Evolutionary conservation across 2,329 filamentous ascomycete genomes (phyloP), one percentile per base, ranked within the genome.

Genomic region (Diplodia intermedia): DNA sequence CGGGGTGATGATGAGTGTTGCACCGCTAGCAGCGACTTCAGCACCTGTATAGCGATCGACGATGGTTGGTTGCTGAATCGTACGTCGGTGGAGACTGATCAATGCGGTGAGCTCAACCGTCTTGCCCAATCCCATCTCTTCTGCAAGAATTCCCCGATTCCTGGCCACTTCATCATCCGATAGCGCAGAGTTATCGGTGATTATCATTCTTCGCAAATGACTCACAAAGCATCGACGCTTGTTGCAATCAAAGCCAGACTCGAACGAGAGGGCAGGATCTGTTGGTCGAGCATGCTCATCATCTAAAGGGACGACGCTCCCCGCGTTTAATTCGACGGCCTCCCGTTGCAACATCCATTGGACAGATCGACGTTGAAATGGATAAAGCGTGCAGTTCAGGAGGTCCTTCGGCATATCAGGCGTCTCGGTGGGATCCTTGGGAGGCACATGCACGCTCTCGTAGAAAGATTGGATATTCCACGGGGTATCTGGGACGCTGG

Each of bases 41-140:
- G 80, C 78, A 12, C 76, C 79, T 1, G 80, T 81, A 65, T 82
- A 81, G 3, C 73, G 23, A 69, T 87, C 79, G 65, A 75, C 75
- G 18, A 77, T 52, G 29, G 73, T 71, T 0, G 70, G 43, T 50
- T 70, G 49, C 18, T 66, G 31, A 40, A 70, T 68, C 7, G 71
- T 68, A 36, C 86, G 84, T 49, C 77, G 81, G 74, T 94, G 88
- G 29, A 90, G 80, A 8, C 87, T 81, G n/a, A 93, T 86, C 12
- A 94, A 81, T 4, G 89, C 85, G 54, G 93, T 87, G 2, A 92
- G 83, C 78, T 94, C 92, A 3, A 94, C 82, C 0, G 91, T 94
- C 77, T 94, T 94, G 1, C 91, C 91, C 1, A 94, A 81, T 0
- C 91, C 91, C 91, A 94, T 94, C 77, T 94, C 91, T 74, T 94